Evolutionary conservation across 371 early-diverging fungal species (phyloP), one percentile per base, ranked within the genome.

Genomic region (Chytridiales sp.): DNA sequence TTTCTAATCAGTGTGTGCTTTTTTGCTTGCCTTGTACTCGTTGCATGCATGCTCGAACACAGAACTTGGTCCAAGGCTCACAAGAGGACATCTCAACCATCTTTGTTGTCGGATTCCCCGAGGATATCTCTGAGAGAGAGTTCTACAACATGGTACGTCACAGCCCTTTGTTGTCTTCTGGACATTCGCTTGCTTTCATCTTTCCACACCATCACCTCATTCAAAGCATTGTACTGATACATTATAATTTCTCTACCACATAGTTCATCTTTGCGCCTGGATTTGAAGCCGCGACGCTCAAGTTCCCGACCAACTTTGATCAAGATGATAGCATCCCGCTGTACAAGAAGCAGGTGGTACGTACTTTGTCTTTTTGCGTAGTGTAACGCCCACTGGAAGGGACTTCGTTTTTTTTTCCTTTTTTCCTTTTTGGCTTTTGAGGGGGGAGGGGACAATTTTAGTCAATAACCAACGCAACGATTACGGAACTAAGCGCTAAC

Each of bases 101-200:
- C 61, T 97, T 96, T 80, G 94, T 96, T 1, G 94, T 95, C 19
- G 98, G 98, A 3, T 94, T 97, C 59, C 98, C 98, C 22, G 94
- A 95, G 34, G 95, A 97, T 74, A 92, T 96, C 88, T 83, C 82
- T 65, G 98, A 97, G 73, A 75, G 98, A 62, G 98, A 97, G 76
- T 95, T 97, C 65, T 93, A 93, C 64, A 95, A 94, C 73, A 94
- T 95, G 58, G 58, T 57, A 27, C 13, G 9, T 30, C n/a, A n/a
- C n/a, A n/a, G n/a, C n/a, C n/a, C n/a, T n/a, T n/a, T n/a, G n/a
- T n/a, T n/a, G n/a, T n/a, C n/a, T n/a, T n/a, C n/a, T n/a, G n/a
- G n/a, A n/a, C n/a, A n/a, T n/a, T n/a, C n/a, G n/a, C n/a, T n/a
- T n/a, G 17, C n/a, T 0, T 30, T 15, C 15, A n/a, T 24, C 11